Base-by-base conservation (phyloP, 2,329 filamentous ascomycete genomes). In the Hymenoscyphus salicellus region DNA sequence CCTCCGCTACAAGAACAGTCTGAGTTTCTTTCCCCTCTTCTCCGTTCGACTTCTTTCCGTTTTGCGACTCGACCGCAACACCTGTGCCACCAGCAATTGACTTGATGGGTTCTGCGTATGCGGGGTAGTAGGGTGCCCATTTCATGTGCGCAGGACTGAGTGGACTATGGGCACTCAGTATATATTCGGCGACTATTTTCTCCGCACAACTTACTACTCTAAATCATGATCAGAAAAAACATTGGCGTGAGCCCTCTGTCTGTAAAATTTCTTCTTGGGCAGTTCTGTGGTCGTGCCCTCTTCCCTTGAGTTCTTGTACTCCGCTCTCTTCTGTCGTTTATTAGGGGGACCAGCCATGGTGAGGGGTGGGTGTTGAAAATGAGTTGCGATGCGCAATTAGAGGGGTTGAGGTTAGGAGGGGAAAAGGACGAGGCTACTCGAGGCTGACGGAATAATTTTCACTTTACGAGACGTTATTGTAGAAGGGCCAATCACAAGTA, bases 201-300 rank as follows among this genome's bases (percentile, higher is more conserved):
- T 49, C n/a, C 26, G 38, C 38, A 28, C 30, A 55, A 81, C 86
- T 73, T 85, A 96, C 95, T 99, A 99, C 73, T 84, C 83, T 75
- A 99, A 82, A 64, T 86, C 82, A 81, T 99, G 95, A 74, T 99
- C 95, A 2, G 94, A 97, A 79, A 99, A 99, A 6, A 94, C 93
- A 80, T 99, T 99, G 68, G 95, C 95, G 80, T 99, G 95, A 43
- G 95, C 95, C 77, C 95, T 86, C 79, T 99, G 95, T 63, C 95
- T 87, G 78, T 97, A 99, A 80, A 95, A 97, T 80, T 91, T 94
- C 83, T 99, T 99, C 79, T 92, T 89, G 10, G 95, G 95, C 72
- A 97, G 79, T 72, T 75, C 72, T 33, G 69, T 70, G 20, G 67
- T 69, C 8, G 65, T 67, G 26, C 78, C 81, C 74, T 84, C 81